Evolutionary conservation across 164 flowering plant species (phyloP), one percentile per base, ranked within the genome.

Genomic region (Berberis vulgaris): DNA sequence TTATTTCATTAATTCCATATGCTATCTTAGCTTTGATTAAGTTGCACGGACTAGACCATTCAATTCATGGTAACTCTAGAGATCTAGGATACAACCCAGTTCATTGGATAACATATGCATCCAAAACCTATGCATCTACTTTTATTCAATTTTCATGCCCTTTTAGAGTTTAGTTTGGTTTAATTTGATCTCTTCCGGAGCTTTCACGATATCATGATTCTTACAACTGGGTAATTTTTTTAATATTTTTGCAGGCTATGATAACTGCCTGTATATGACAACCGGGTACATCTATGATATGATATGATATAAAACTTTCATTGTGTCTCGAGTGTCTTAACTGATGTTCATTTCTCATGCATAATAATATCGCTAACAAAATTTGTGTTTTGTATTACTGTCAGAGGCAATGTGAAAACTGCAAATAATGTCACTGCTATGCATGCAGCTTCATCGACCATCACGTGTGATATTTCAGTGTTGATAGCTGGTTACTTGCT

Each of bases 191-290:
- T n/a, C n/a, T n/a, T n/a, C n/a, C n/a, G n/a, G n/a, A n/a, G n/a
- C n/a, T n/a, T n/a, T n/a, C n/a, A 47, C 50, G 10, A 1, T 11
- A 47, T 47, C 10, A 7, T 11, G 10, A 6, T 11, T 47, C 1
- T 47, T 47, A 6, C 3, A 47, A 7, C 10, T 13, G 12, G 26
- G 54, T 6, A n/a, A 50, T 9, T 65, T n/a, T 1, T 55, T 43
- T 57, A 5, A 5, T 66, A 10, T 70, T 42, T 60, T 26, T 78
- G 85, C 95, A 93, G 98, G 97, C 71, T 93, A 93, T 71, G 98
- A 90, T 69, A 88, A 73, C 62, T 93, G 98, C 83, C 9, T 88
- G 49, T 93, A 90, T 61, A 61, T 76, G 80, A 81, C 84, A 41
- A n/a, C 75, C 3, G 86, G 98, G 98, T 88, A 83, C 54, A 86